These are phyloP conservation scores for Holtermanniella nyarrowii DNA, from an alignment of 768 basidiomycete species.

Conservation along the genomic window DNA sequence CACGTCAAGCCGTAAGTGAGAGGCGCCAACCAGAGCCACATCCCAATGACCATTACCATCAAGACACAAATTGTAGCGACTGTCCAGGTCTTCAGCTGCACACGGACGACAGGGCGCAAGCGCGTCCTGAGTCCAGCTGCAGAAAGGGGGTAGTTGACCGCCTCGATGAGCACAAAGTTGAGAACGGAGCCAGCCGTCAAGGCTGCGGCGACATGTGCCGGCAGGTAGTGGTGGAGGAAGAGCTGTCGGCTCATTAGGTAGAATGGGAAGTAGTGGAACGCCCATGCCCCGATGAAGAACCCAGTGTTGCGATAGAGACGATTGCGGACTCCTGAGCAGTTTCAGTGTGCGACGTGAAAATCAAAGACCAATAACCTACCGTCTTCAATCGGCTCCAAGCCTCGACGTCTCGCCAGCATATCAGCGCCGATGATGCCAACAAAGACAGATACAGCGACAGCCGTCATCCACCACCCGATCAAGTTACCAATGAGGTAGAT, in stretches of 20 bases:
- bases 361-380: slow-evolving; percentile 49
- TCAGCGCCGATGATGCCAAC: slow-evolving; percentile 85
- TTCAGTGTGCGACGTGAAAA: neutral
- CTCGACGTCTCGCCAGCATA: slow-evolving; percentile 73
- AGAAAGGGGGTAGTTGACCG: slow-evolving; percentile 84
- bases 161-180: slow-evolving; percentile 79
- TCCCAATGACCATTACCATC: slow-evolving; percentile 51
- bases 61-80: slow-evolving; percentile 51
- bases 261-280: slow-evolving; percentile 91
- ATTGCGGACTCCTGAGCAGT: slow-evolving; percentile 65
- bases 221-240: slow-evolving; percentile 96
- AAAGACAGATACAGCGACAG: slow-evolving; percentile 73
- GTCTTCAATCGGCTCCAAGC: slow-evolving; percentile 72
- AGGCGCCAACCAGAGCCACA: slow-evolving; percentile 61
- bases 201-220: slow-evolving; percentile 86
- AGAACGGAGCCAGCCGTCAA: slow-evolving; percentile 85
- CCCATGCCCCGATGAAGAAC: slow-evolving; percentile 92
- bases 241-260: slow-evolving; percentile 95
- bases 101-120: slow-evolving; percentile 51
- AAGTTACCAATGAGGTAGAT: slow-evolving; percentile 95
- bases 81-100: slow-evolving; percentile 52
- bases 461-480: slow-evolving; percentile 88
- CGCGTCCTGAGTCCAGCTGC: slow-evolving; percentile 58
- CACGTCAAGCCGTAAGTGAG: slow-evolving; percentile 89
- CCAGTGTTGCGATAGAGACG: slow-evolving; percentile 91